A percentile compares a stretch with the other conserved stretches of the same genome.
phyloP scores from a whole-genome alignment of 768 basidiomycete genomes.

The Mycena rosella region DNA sequence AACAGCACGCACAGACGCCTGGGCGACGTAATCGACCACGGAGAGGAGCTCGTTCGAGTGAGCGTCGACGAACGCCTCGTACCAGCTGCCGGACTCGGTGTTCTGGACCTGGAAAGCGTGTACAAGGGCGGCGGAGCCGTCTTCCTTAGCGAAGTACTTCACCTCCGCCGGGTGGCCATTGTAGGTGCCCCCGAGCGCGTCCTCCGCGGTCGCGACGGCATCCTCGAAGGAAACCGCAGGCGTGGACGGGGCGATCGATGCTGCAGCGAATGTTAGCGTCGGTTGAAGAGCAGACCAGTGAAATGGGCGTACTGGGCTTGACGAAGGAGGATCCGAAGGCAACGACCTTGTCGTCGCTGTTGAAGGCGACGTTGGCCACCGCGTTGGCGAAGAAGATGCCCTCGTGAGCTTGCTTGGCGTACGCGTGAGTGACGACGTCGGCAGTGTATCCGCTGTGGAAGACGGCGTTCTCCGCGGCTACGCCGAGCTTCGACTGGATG shows the following conservation, averaged over 20 bases:
- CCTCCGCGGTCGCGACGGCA: conserved; percentile 48
- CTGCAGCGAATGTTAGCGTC: neutral
- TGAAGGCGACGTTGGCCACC: conserved; percentile 40
- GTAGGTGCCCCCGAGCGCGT: conserved; percentile 41
- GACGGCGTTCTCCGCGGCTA: conserved; percentile 35
- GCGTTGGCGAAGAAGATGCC: conserved; percentile 49
- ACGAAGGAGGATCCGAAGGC: conserved; percentile 36
- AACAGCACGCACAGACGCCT: conserved; percentile 50
- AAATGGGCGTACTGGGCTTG: conserved; percentile 3
- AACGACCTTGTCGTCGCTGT: conserved; percentile 37
- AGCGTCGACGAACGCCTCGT: conserved; percentile 62
- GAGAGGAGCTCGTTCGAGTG: conserved; percentile 54
- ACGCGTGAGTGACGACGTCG: conserved; percentile 42
- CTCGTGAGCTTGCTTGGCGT: conserved; percentile 46
- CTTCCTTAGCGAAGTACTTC: conserved; percentile 49
- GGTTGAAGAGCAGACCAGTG: too few relatives aligned
- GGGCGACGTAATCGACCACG: conserved; percentile 60
- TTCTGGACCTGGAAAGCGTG: conserved; percentile 41
- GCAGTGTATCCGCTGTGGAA: conserved; percentile 40
- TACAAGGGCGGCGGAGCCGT: conserved; percentile 46
- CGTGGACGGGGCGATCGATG: conserved; percentile 37
- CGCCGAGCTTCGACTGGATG: conserved; percentile 25
- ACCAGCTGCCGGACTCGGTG: conserved; percentile 50
- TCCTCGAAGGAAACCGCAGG: conserved; percentile 46
- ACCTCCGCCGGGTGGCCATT: conserved; percentile 47